Conservation (phyloP, 352 stramenopile species). For the Pythium chondricola region DNA sequence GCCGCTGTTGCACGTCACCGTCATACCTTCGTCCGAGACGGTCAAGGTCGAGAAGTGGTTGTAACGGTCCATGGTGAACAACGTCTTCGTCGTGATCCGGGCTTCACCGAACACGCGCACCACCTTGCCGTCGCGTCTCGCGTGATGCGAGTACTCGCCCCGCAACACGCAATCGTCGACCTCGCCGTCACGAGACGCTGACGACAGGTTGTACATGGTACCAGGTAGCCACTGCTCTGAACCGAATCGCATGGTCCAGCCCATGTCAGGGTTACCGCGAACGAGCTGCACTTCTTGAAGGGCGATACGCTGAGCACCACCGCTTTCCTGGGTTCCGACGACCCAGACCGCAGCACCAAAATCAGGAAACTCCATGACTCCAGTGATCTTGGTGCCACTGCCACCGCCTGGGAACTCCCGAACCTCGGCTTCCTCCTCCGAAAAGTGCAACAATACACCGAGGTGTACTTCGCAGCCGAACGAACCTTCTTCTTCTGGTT, state of each 20-base stretch:
- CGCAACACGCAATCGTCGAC: constrained; percentile 26
- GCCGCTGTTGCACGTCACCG: constrained; percentile 76
- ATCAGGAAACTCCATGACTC: constrained; percentile 79
- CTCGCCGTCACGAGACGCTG: background rate
- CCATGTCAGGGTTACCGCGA: constrained; percentile 79
- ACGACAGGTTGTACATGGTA: constrained; percentile 69
- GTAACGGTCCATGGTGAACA: constrained; percentile 85
- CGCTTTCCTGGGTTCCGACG: constrained; percentile 37
- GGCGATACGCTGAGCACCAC: constrained; percentile 44
- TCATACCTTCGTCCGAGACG: constrained; percentile 70
- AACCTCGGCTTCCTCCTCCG: constrained; percentile 13
- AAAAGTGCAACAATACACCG: constrained; percentile 71
- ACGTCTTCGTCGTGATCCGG: constrained; percentile 49
- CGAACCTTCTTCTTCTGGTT: constrained; percentile 61
- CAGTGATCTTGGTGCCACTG: constrained; percentile 35
- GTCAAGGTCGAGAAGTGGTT: constrained; percentile 74
- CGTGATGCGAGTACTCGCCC: constrained; percentile 55
- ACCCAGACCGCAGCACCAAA: constrained; percentile 71
- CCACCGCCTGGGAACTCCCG: background rate
- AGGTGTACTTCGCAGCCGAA: constrained; percentile 78
- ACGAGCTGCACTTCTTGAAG: constrained; percentile 80
- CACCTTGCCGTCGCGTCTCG: constrained; percentile 44
- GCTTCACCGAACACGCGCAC: constrained; percentile 66
- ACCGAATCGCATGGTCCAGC: constrained; percentile 83
- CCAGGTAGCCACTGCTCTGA: constrained; percentile 83